A percentile compares a stretch with the other conserved stretches of the same genome.
Conservation (phyloP, 2,329 filamentous ascomycete genomes). For the Fusarium sp. region DNA sequence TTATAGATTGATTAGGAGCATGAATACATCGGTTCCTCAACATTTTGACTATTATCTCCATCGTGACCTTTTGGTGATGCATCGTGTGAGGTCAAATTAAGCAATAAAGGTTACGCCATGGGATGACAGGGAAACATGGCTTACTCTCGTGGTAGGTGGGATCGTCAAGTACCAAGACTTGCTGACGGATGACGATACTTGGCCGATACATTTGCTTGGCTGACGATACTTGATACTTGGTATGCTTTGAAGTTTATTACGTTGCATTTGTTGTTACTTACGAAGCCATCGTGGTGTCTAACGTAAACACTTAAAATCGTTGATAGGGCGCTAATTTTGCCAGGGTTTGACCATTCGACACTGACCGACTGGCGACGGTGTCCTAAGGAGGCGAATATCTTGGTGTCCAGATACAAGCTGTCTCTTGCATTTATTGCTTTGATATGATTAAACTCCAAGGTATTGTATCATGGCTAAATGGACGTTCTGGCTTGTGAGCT, state of each 20-base stretch:
- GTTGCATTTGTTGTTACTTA: neutral
- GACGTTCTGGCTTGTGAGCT: slow-evolving; percentile 20
- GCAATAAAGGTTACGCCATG: neutral
- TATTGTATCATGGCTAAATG: slow-evolving; percentile 15
- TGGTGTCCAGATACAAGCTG: neutral
- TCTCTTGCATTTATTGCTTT: neutral
- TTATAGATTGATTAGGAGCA: slow-evolving; percentile 36
- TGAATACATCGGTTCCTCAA: slow-evolving; percentile 34
- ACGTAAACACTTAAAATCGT: neutral
- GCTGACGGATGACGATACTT: neutral
- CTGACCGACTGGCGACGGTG: neutral
- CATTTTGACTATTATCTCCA: neutral
- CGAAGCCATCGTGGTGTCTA: neutral
- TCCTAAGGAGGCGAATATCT: neutral
- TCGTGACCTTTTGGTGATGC: neutral
- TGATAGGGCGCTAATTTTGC: slow-evolving; percentile 8
- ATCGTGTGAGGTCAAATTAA: neutral
- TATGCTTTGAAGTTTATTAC: neutral
- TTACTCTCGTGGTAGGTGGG: neutral
- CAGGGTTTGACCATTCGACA: neutral
- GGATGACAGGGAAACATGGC: neutral
- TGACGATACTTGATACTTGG: neutral
- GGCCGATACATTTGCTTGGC: neutral
- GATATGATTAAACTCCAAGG: rapidly evolving
- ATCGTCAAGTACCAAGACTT: neutral